A percentile compares a stretch with the other conserved stretches of the same genome.
phyloP scores from a whole-genome alignment of 1,139 yeast genomes.

The Keqinozyma sinolaborantium region DNA sequence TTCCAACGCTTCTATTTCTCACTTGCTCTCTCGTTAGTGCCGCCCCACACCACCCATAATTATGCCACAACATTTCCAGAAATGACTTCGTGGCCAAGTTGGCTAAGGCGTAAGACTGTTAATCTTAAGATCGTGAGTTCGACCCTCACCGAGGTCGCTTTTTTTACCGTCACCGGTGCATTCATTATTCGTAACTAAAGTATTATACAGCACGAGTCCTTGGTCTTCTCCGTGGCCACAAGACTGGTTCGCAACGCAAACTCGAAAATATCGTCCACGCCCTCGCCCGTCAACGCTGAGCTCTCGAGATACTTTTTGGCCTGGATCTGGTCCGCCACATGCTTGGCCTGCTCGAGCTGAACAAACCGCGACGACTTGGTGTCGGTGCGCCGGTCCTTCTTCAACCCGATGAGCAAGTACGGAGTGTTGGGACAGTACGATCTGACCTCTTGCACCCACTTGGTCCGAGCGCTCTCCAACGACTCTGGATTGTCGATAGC shows the following conservation, averaged over 20 bases:
- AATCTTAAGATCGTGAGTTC: constrained; percentile 43
- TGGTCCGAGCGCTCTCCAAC: constrained; percentile 59
- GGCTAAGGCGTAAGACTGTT: constrained; percentile 44
- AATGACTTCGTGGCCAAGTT: constrained; percentile 40
- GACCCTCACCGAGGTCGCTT: constrained; percentile 34
- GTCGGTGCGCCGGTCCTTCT: constrained; percentile 56
- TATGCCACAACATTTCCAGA: constrained; percentile 1
- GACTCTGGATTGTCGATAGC: constrained; percentile 71
- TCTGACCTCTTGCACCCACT: constrained; percentile 72
- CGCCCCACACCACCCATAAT: no score
- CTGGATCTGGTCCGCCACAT: constrained; percentile 61
- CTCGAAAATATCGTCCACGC: constrained; percentile 79
- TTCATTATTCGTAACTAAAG: constrained; percentile 12
- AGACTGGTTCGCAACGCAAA: constrained; percentile 70
- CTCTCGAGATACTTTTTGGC: constrained; percentile 71
- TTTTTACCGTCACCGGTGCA: constrained; percentile 3
- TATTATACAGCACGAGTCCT: constrained; percentile 32
- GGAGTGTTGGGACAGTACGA: constrained; percentile 69
- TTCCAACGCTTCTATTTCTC: no score
- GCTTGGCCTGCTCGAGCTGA: constrained; percentile 51
- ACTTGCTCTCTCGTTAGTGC: no score
- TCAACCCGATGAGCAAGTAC: constrained; percentile 62
- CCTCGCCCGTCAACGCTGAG: constrained; percentile 76
- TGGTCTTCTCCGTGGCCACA: constrained; percentile 26
- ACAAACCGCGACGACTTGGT: constrained; percentile 40